Conservation (phyloP, 352 stramenopile species). For the Phytophthora sojae region DNA sequence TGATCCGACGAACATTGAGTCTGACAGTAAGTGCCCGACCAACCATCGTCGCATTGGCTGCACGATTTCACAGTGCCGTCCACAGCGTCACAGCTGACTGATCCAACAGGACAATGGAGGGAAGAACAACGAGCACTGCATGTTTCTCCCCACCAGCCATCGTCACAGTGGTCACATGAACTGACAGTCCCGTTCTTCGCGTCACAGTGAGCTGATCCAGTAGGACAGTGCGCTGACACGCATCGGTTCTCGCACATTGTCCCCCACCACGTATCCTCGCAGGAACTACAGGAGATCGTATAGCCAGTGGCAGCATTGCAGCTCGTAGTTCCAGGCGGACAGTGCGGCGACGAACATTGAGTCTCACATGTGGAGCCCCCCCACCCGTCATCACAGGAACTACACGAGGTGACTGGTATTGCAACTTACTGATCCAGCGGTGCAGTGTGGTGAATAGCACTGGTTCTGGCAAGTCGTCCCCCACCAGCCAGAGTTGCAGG, state of each 20-base stretch:
- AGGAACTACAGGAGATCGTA: neutral
- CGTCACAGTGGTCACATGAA: neutral
- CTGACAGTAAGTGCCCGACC: neutral
- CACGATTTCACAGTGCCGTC: neutral
- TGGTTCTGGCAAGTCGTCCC: slow-evolving; percentile 1
- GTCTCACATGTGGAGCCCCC: neutral
- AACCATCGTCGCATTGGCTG: neutral
- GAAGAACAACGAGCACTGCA: neutral
- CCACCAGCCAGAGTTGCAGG: slow-evolving; percentile 9
- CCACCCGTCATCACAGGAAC: slow-evolving; percentile 8
- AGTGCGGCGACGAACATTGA: neutral
- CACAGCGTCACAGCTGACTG: neutral
- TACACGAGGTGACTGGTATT: neutral
- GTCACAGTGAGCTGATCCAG: neutral
- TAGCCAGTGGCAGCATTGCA: neutral
- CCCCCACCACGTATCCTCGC: slow-evolving; percentile 1
- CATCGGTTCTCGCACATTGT: slow-evolving; percentile 4
- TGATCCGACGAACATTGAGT: neutral
- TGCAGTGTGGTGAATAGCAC: neutral
- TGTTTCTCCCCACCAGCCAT: neutral
- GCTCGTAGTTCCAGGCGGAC: neutral
- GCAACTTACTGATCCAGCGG: neutral
- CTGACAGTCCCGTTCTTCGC: neutral
- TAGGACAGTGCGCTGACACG: neutral
- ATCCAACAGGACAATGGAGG: neutral